These are phyloP conservation scores for Fusarium fujikuroi DNA, from an alignment of 2,329 filamentous ascomycete species.

Conservation along the genomic window DNA sequence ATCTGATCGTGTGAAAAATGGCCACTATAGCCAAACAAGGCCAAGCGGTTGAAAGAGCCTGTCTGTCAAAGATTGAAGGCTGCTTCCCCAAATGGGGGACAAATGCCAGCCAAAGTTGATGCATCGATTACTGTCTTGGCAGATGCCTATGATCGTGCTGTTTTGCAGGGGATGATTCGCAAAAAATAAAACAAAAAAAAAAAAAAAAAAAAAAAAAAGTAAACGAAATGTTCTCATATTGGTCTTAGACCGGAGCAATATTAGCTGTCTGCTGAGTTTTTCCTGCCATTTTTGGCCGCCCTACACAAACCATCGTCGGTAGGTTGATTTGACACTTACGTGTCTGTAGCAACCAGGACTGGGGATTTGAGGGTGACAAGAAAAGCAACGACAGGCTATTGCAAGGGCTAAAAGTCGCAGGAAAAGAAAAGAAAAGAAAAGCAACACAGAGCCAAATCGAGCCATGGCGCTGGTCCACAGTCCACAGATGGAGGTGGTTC, in stretches of 20 bases:
- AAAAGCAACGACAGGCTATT: conserved; percentile 34
- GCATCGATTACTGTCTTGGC: conserved; percentile 30
- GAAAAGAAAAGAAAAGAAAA: conserved; percentile 39
- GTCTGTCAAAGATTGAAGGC: conserved; percentile 24
- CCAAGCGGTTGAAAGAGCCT: conserved; percentile 31
- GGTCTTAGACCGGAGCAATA: not conserved
- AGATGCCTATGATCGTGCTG: conserved; percentile 21
- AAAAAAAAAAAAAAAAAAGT: not conserved
- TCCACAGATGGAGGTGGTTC: conserved; percentile 39
- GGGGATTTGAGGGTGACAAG: conserved; percentile 6
- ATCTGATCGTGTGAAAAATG: conserved; percentile 28
- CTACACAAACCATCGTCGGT: not conserved
- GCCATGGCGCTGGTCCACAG: conserved; percentile 28
- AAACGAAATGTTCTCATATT: not conserved
- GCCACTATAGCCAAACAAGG: conserved; percentile 28
- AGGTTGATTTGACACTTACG: conserved; percentile 5
- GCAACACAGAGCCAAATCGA: conserved; percentile 31
- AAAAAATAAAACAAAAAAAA: conserved; percentile 13
- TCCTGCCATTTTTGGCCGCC: not conserved
- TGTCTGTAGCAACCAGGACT: conserved; percentile 6
- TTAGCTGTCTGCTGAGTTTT: conserved; percentile 21
- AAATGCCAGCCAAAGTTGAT: conserved; percentile 26
- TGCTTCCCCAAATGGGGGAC: conserved; percentile 16
- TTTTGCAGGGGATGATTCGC: conserved; percentile 12
- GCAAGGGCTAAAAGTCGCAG: conserved; percentile 1